Evolutionary conservation across 2,329 filamentous ascomycete species (phyloP).

Genomic region (Lanzia echinophila): DNA sequence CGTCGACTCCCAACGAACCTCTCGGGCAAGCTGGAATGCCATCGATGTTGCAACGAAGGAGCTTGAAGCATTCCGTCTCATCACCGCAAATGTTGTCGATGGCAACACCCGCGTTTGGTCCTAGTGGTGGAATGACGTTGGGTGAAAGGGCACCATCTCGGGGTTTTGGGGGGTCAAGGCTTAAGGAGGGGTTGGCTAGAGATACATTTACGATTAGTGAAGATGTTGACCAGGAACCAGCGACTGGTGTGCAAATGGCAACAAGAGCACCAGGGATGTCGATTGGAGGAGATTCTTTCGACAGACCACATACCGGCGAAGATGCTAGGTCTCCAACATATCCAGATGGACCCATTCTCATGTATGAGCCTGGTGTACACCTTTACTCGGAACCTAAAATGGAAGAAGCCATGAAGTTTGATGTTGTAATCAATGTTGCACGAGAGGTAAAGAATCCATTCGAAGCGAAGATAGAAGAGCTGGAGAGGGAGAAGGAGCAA

Average conservation of each 20-base stretch:
- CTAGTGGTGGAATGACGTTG: constrained; percentile 56
- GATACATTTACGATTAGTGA: constrained; percentile 28
- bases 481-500: constrained; percentile 24
- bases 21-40: constrained; percentile 49
- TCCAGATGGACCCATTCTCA: constrained; percentile 73
- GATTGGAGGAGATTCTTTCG: constrained; percentile 54
- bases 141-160: constrained; percentile 34
- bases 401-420: constrained; percentile 69
- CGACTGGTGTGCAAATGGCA: constrained; percentile 56
- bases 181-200: constrained; percentile 23
- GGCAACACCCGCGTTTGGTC: constrained; percentile 52
- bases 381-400: constrained; percentile 75
- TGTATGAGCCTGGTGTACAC: constrained; percentile 71
- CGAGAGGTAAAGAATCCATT: constrained; percentile 78
- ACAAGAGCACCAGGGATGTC: constrained; percentile 42
- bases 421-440: constrained; percentile 79
- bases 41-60: constrained; percentile 54
- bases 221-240: constrained; percentile 38
- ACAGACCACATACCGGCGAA: constrained; percentile 66
- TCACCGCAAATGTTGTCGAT: constrained; percentile 54
- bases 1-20: constrained; percentile 53
- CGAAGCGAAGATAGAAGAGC: constrained; percentile 43
- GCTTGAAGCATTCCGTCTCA: constrained; percentile 61
- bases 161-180: constrained; percentile 23
- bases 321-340: constrained; percentile 78